Evolutionary conservation across 2,329 filamentous ascomycete genomes (phyloP).

Genomic region (Trichophyton simii): DNA sequence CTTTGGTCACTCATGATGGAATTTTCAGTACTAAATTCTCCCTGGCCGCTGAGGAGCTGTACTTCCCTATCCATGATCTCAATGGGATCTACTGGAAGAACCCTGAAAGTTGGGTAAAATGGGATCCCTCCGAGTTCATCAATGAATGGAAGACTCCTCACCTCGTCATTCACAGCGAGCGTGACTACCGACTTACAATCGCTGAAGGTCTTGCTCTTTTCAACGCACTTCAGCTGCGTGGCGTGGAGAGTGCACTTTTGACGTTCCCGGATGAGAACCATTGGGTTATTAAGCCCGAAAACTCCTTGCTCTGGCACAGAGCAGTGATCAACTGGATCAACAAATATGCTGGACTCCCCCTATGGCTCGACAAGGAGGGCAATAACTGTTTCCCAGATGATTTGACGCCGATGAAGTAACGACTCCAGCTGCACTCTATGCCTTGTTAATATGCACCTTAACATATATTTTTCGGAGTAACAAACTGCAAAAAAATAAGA

Average conservation of each 20-base stretch:
- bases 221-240: conserved; percentile 66
- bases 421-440: background rate
- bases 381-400: conserved; percentile 5
- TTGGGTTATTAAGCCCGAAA: conserved; percentile 85
- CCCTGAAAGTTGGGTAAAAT: conserved; percentile 41
- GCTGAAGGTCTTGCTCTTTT: conserved; percentile 75
- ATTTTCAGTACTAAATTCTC: conserved; percentile 35
- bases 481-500: no score
- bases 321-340: conserved; percentile 71
- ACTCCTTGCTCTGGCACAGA: conserved; percentile 78
- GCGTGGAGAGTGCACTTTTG: conserved; percentile 64
- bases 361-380: conserved; percentile 9
- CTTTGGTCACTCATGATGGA: conserved; percentile 44
- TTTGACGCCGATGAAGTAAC: background rate
- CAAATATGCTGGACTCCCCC: conserved; percentile 37
- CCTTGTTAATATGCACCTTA: background rate
- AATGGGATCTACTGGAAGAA: conserved; percentile 40
- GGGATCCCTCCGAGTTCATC: conserved; percentile 45
- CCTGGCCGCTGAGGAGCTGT: conserved; percentile 41
- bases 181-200: conserved; percentile 79
- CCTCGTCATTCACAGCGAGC: conserved; percentile 77
- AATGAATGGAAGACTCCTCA: conserved; percentile 74
- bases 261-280: conserved; percentile 71
- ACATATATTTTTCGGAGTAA: background rate
- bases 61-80: conserved; percentile 43